Percentiles rank a stretch among this genome's conserved stretches.
These are phyloP conservation scores for Wolfiporia cocos DNA, from an alignment of 1,284 basidiomycete species.

Conservation along the genomic window DNA sequence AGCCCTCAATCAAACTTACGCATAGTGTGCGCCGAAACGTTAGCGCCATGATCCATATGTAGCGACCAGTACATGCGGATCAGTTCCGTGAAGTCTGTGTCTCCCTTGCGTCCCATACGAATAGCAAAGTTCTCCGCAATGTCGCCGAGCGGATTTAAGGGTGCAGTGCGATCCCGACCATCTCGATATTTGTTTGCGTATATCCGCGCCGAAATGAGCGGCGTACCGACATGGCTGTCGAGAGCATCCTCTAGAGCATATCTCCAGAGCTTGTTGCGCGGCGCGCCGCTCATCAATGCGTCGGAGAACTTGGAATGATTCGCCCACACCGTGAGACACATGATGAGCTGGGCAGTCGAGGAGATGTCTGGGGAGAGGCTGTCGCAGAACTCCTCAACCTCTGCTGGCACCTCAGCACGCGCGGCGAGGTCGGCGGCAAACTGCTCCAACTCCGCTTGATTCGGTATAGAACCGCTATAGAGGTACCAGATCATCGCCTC, in stretches of 20 bases:
- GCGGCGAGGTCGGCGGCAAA: conserved; percentile 5
- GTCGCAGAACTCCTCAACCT: conserved; percentile 7
- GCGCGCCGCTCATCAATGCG: conserved; percentile 5
- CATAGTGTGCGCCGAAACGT: conserved; percentile 9
- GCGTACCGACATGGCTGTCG: conserved; percentile 1
- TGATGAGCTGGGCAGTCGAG: conserved; percentile 5
- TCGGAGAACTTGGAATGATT: conserved; percentile 5
- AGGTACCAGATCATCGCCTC: conserved; percentile 9
- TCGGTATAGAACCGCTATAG: conserved; percentile 4
- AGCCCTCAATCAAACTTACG: conserved; percentile 2
- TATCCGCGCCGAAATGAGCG: conserved; percentile 5
- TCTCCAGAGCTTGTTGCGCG: conserved; percentile 4
- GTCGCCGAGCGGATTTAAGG: conserved; percentile 1
- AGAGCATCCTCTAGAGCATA: conserved; percentile 7
- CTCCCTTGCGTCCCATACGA: conserved; percentile 2
- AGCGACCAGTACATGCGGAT: conserved; percentile 7
- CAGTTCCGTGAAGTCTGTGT: conserved; percentile 6
- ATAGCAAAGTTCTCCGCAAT: conserved; percentile 7
- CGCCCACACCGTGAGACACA: neutral
- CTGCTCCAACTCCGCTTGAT: neutral
- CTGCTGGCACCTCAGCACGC: conserved; percentile 2
- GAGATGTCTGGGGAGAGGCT: conserved; percentile 2
- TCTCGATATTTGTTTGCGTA: conserved; percentile 5
- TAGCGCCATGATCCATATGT: conserved; percentile 9
- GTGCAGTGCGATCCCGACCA: neutral